phyloP scores from a whole-genome alignment of 2,329 filamentous ascomycete species.

The Cladophialophora yegresii region DNA sequence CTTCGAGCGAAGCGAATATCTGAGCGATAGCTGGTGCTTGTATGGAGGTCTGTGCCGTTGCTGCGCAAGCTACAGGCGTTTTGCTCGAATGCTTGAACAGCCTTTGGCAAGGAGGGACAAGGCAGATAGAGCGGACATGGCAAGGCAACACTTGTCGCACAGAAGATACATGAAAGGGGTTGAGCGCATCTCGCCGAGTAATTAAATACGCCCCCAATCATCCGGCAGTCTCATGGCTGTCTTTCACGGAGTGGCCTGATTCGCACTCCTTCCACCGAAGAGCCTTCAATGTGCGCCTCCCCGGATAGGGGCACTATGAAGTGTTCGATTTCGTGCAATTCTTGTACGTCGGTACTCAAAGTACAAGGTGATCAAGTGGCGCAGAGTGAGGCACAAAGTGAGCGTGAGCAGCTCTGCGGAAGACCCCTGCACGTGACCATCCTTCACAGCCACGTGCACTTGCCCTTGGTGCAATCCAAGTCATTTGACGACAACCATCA shows the following conservation, averaged over 20 bases:
- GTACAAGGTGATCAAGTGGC: neutral
- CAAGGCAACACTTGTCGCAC: neutral
- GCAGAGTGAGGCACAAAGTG: neutral
- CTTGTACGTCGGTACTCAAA: neutral
- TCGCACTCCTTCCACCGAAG: neutral
- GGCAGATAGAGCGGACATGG: neutral
- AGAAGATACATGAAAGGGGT: neutral
- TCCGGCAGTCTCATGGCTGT: neutral
- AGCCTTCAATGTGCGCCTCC: neutral
- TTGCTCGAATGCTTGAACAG: neutral
- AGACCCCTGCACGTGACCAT: neutral
- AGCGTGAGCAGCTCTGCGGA: neutral
- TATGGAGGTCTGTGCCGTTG: neutral
- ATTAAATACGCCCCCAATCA: neutral
- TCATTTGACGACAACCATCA: neutral
- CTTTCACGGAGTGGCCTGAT: neutral
- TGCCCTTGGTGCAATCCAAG: neutral
- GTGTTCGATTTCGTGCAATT: neutral
- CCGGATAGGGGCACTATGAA: neutral
- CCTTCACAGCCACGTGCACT: neutral
- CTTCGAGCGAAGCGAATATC: too few species aligned
- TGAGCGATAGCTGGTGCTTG: too few species aligned
- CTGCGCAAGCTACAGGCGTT: slow-evolving; percentile 2
- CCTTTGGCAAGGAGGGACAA: neutral
- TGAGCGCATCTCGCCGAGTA: too few species aligned